Base-by-base conservation (phyloP, 2,329 filamentous ascomycete species). In the Diatrype stigma region DNA sequence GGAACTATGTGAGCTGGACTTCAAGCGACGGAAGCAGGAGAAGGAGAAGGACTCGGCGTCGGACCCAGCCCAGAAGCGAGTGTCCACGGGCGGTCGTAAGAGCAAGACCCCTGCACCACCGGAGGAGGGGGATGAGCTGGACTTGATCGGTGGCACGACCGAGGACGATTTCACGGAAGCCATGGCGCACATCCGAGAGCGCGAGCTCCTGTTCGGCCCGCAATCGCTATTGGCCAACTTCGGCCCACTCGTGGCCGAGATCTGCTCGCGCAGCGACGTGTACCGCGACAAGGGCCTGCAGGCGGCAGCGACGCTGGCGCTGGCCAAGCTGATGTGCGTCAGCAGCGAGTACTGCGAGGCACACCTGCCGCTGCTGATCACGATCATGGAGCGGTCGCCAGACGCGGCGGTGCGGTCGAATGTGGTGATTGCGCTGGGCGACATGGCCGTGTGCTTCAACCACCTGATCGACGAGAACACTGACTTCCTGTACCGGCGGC, bases 401-500 rank as follows among this genome's bases (percentile, higher is more conserved):
- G 90, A 96, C 63, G 88, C 95, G 1, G 96, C 92, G 17, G 93
- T 96, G 37, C 86, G 94, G 47, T 96, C 90, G 62, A 99, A 99
- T 66, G 90, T 95, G 10, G 95, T 99, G 17, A 96, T 99, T 60
- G 93, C 94, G 0, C 83, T 99, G 0, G 94, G 94, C 37, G 94
- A 99, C 67, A 99, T 99, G 94, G 95, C 95, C 0, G 94, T 99
- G 21, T 96, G 92, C 79, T 99, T 99, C 80, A 99, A 99, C 66
- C 94, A 99, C 65, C 82, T 99, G 46, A 96, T 99, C 60, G 95
- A 99, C 65, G 95, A 99, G 72, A 97, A 99, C 70, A 99, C 94
- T 0, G 94, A 99, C 67, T 99, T 97, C 75, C 72, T 99, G 40
- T 99, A 99, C 71, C 86, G 94, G 19, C 85, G 95, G 17, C 80